Evolutionary conservation across 768 basidiomycete genomes (phyloP).

Genomic region (Boletus rufocinnamomeus): DNA sequence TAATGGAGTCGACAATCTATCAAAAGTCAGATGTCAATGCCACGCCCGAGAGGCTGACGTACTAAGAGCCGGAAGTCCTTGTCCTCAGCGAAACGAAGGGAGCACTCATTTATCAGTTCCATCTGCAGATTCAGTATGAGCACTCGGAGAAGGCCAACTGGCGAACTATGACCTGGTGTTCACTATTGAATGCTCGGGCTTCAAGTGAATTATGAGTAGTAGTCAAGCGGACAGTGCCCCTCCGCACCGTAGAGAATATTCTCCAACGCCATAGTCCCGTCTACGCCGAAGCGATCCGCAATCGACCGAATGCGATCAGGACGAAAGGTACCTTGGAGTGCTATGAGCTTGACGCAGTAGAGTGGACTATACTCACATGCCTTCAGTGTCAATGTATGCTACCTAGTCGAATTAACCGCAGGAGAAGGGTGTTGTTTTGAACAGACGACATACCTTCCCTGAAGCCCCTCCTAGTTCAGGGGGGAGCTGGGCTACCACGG

Average conservation of each 20-base stretch:
- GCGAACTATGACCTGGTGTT: slow-evolving; percentile 69
- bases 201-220: slow-evolving; percentile 14
- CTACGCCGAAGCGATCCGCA: slow-evolving; percentile 93
- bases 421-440: slow-evolving; percentile 4
- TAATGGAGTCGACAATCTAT: slow-evolving; percentile 94
- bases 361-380: slow-evolving; percentile 30
- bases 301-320: slow-evolving; percentile 91
- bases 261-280: slow-evolving; percentile 81
- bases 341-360: slow-evolving; percentile 24
- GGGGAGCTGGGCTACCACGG: slow-evolving; percentile 87
- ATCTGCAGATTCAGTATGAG: slow-evolving; percentile 49
- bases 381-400: slow-evolving; percentile 92
- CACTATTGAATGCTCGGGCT: slow-evolving; percentile 91
- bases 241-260: slow-evolving; percentile 83
- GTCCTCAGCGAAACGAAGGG: slow-evolving; percentile 85
- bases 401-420: slow-evolving; percentile 47
- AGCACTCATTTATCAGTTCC: slow-evolving; percentile 91
- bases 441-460: slow-evolving; percentile 61
- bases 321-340: slow-evolving; percentile 79
- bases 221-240: neutral
- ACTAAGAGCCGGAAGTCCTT: slow-evolving; percentile 79
- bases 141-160: neutral
- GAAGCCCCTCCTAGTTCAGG: slow-evolving; percentile 87
- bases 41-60: slow-evolving; percentile 4
- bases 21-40: slow-evolving; percentile 11